phyloP scores from a whole-genome alignment of 2,329 filamentous ascomycete species.

The Fonsecaea multimorphosa region DNA sequence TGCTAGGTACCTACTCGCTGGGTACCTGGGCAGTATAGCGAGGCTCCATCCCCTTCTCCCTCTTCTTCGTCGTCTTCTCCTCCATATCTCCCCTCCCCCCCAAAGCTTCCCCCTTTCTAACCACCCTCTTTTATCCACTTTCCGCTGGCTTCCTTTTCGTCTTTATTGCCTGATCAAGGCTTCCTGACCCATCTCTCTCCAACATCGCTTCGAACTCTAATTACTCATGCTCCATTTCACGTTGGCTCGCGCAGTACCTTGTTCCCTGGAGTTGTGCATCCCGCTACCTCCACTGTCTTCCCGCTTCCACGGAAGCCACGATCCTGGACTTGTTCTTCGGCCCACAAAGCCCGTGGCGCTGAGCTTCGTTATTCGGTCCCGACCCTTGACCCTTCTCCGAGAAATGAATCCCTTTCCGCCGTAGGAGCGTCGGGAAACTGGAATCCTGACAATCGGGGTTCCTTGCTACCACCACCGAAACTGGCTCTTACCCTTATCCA shows the following conservation, averaged over 20 bases:
- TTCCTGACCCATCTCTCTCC: neutral
- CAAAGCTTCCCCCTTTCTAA: neutral
- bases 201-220: neutral
- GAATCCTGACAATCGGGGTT: neutral
- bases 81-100: neutral
- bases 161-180: neutral
- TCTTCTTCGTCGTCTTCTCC: neutral
- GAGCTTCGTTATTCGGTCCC: constrained; percentile 2
- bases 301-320: constrained; percentile 16
- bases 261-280: neutral
- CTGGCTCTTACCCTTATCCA: neutral
- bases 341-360: neutral
- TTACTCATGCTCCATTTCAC: neutral
- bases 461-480: constrained; percentile 3
- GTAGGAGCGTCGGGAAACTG: constrained; percentile 14
- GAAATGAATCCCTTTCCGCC: neutral
- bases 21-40: too few relatives aligned
- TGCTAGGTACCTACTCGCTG: too few relatives aligned
- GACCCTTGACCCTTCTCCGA: neutral
- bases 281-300: constrained; percentile 3
- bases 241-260: neutral
- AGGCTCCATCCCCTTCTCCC: constrained; percentile 1
- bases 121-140: neutral
- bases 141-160: neutral
- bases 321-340: constrained; percentile 2